phyloP scores from a whole-genome alignment of 148 eudicot genomes.

The Fagopyrum homotropicum region DNA sequence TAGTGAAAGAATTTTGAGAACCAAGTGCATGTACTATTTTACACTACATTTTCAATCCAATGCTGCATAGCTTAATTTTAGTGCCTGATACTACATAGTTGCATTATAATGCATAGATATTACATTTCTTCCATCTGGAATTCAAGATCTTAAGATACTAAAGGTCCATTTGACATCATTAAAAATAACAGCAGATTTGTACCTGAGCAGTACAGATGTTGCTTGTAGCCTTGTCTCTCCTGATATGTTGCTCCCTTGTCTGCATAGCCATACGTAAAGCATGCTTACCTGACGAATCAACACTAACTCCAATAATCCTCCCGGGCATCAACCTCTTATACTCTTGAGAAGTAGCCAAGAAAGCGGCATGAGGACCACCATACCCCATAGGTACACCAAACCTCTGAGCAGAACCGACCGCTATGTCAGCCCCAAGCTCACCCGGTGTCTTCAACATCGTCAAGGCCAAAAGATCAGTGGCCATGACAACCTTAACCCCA shows the following conservation, averaged over 20 bases:
- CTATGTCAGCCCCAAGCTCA: constrained; percentile 85
- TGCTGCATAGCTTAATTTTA: no score
- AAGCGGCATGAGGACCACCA: constrained; percentile 98
- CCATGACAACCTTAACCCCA: constrained; percentile 96
- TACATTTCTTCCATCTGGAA: neutral
- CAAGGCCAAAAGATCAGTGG: constrained; percentile 84
- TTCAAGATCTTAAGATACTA: neutral
- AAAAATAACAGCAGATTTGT: neutral
- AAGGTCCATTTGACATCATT: neutral
- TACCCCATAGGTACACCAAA: constrained; percentile 99
- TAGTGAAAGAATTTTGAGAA: no score
- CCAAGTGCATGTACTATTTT: no score
- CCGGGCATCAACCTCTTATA: constrained; percentile 99
- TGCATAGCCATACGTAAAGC: constrained; percentile 98
- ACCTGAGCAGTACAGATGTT: constrained; percentile 99
- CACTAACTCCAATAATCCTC: constrained; percentile 88
- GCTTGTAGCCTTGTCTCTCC: constrained; percentile 95
- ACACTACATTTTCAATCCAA: no score
- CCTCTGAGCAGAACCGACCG: constrained; percentile 95
- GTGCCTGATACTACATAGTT: no score
- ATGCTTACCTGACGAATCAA: constrained; percentile 82
- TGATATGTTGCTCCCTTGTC: constrained; percentile 95
- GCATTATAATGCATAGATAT: neutral
- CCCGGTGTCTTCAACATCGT: constrained; percentile 93
- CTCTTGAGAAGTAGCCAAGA: constrained; percentile 91